Conservation (phyloP, 1,284 basidiomycete species). For the Cryptococcus sp. region DNA sequence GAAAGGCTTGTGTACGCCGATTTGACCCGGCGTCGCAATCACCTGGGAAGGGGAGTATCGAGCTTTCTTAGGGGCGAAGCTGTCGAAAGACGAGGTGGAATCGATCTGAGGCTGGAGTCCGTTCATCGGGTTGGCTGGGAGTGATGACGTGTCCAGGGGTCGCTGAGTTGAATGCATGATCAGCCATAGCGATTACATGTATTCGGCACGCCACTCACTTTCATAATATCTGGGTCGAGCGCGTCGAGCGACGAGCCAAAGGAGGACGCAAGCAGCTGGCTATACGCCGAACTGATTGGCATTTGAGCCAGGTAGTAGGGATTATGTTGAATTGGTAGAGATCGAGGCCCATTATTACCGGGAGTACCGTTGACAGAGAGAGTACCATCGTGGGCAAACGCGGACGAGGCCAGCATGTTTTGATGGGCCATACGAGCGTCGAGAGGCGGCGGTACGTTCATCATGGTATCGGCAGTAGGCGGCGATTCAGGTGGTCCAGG, state of each 20-base stretch:
- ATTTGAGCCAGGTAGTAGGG: conserved; percentile 9
- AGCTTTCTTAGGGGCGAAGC: conserved; percentile 75
- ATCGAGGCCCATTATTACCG: conserved; percentile 4
- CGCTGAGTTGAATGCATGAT: conserved; percentile 31
- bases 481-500: neutral
- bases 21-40: conserved; percentile 53
- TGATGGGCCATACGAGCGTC: conserved; percentile 1
- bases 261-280: conserved; percentile 22
- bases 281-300: conserved; percentile 19
- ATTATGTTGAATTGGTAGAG: conserved; percentile 5
- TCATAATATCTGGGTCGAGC: conserved; percentile 42
- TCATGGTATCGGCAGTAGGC: neutral
- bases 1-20: conserved; percentile 41
- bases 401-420: conserved; percentile 7
- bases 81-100: conserved; percentile 63
- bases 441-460: conserved; percentile 4
- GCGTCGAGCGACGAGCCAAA: conserved; percentile 16
- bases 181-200: neutral
- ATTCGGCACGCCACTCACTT: conserved; percentile 30
- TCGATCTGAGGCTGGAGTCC: conserved; percentile 33
- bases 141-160: conserved; percentile 62
- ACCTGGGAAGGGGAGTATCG: conserved; percentile 67
- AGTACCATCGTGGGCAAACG: conserved; percentile 5
- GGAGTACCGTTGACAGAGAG: conserved; percentile 5
- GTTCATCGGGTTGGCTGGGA: conserved; percentile 36